Evolutionary conservation across 306 rosid species (phyloP), one percentile per base, ranked within the genome.

Genomic region (Betula pendula): DNA sequence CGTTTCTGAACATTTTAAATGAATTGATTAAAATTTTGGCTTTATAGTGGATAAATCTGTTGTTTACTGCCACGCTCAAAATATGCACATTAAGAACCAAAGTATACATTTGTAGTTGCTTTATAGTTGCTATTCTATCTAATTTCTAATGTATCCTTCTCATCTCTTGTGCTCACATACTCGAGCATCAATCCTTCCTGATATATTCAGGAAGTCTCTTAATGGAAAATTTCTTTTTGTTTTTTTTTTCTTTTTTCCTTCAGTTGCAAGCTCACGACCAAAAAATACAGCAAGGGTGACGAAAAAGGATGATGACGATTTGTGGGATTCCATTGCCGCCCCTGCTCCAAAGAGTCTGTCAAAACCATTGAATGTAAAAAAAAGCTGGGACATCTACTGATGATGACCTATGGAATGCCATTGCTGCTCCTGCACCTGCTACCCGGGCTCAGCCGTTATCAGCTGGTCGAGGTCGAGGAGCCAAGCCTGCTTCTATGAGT

Each of bases 341-440:
- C 97, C 99, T 53, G 94, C 98, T 86, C 99, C 98, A 8, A 81
- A 53, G 68, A 87, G 88, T 80, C 45, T 76, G 69, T 78, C 97
- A 43, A 90, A 87, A 76, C 66, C 96, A 25, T 79, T 85, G 82
- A 87, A 82, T 77, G 67, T 88, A 65, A 96, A 85, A 79, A 79
- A 12, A 92, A 73, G 65, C 56, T 68, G 74, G 27, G 52, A 25
- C 87, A 25, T 79, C 69, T 44, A 88, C 83, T 60, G 92, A 87
- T 50, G 96, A 91, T 77, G 99, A 96, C 82, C 99, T 97, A 19
- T 96, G 99, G 99, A 97, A 94, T 77, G 87, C 97, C 74, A 92
- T 96, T 78, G 99, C 99, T 56, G 97, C 99, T 75, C 99, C 99
- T 38, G 89, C 88, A 20, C 98, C 99, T 49, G 84, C 90, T 24